Evolutionary conservation across 2,329 filamentous ascomycete species (phyloP), one percentile per base, ranked within the genome.

Genomic region (Penicillium frequentans): DNA sequence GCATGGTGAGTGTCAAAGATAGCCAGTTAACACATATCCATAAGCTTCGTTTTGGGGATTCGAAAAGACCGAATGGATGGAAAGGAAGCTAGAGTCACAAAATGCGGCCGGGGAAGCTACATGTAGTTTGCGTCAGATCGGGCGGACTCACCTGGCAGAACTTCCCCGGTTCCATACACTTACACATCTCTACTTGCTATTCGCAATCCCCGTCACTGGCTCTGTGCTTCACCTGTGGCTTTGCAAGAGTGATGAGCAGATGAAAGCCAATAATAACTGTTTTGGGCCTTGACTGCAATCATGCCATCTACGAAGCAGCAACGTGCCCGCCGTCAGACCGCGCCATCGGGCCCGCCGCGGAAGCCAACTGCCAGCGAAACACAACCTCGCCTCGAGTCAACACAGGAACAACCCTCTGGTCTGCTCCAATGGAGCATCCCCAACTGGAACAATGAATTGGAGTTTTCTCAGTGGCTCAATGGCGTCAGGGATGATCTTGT

Each of bases 401-500:
- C 61, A 35, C 47, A 55, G n/a, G 62, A 61, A 39, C 43, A 54
- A 6, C 43, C 49, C 5, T 47, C 53, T 16, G 46, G 29, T 14
- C 23, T 48, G 4, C 47, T 51, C 6, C 52, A 60, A 39, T 60
- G 50, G 52, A 53, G 26, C 33, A 47, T 59, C 13, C 62, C 59
- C 2, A 54, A 49, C 13, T 67, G 64, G 59, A 58, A 58, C 81
- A 77, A 86, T 77, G 74, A 86, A 63, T 70, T 87, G 27, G 84
- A 86, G 9, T 84, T 87, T 52, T 81, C 80, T 26, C 74, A 79
- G 59, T 85, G 85, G 79, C 86, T 87, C 68, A 76, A 80, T 61
- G 76, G 75, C 23, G 72, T 88, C 52, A 86, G 89, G 64, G 82
- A 86, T 47, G 84, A 86, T 63, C 76, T 98, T 68, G 79, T 96